These are phyloP conservation scores for Pichia deserticola DNA, from an alignment of 805 yeast species.

Conservation along the genomic window DNA sequence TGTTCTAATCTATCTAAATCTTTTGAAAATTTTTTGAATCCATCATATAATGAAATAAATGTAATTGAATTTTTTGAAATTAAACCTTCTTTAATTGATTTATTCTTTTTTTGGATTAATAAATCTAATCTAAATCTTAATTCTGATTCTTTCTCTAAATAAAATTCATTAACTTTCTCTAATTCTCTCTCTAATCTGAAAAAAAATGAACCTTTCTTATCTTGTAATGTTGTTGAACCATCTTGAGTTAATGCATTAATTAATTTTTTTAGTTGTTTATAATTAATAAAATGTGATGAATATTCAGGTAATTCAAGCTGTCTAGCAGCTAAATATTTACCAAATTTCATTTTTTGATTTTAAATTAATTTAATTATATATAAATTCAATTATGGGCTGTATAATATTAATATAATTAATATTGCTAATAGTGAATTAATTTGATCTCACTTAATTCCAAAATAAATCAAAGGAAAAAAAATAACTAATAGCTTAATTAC, in stretches of 20 bases:
- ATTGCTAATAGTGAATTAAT: too few relatives aligned
- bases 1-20: slow-evolving; percentile 87
- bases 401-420: too few relatives aligned
- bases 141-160: slow-evolving; percentile 85
- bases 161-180: slow-evolving; percentile 91
- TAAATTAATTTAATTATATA: too few relatives aligned
- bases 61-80: slow-evolving; percentile 63
- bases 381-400: too few relatives aligned
- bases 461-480: too few relatives aligned
- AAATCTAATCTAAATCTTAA: slow-evolving; percentile 73
- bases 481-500: too few relatives aligned
- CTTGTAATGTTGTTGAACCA: slow-evolving; percentile 52
- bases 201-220: slow-evolving; percentile 82
- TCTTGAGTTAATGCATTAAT: slow-evolving; percentile 59
- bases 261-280: slow-evolving; percentile 86
- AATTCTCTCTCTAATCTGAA: slow-evolving; percentile 89
- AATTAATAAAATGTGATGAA: slow-evolving; percentile 87
- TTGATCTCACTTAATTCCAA: too few relatives aligned
- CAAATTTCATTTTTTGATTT: slow-evolving; percentile 59
- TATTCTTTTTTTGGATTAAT: slow-evolving; percentile 57
- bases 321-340: slow-evolving; percentile 89
- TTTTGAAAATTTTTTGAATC: slow-evolving; percentile 80
- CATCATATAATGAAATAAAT: slow-evolving; percentile 77
- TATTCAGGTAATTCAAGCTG: slow-evolving; percentile 94
- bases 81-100: slow-evolving; percentile 31